Evolutionary conservation across 2,329 filamentous ascomycete genomes (phyloP), one percentile per base, ranked within the genome.

Genomic region (Colletotrichum sp.): DNA sequence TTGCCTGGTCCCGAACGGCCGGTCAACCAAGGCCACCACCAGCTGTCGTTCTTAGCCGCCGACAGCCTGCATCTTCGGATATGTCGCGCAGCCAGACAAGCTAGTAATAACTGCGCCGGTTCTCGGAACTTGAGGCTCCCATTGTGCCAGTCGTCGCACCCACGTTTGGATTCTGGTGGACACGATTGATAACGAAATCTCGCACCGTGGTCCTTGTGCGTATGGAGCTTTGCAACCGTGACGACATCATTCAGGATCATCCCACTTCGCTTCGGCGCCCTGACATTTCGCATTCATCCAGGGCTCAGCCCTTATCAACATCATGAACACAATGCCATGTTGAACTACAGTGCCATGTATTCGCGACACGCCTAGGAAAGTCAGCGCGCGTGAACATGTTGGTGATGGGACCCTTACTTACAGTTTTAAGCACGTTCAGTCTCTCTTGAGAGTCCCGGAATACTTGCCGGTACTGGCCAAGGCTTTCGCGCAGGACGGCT

Each of bases 401-500:
- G 58, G 67, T 21, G 28, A 66, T 43, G 58, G 66, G 58, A 43
- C 56, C 66, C 58, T 66, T 52, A 88, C 91, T 83, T 86, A 93
- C 92, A 75, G 87, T 84, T 83, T 91, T 92, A 79, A 94, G 86
- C 43, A 92, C 88, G 83, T 92, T 90, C 72, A 98, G 91, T 82
- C 95, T 93, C 82, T 94, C 92, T 80, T 93, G 91, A 2, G 95
- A 96, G 81, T 96, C 94, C 79, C 94, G 88, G 85, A 96, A 99
- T 16, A 98, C 95, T 69, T 93, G 92, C 66, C 93, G 92, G 83
- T 98, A 99, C 87, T 97, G 95, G 76, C 93, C 91, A 71, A 99
- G 88, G 82, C 94, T 98, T 83, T 98, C 93, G 70, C 93, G 89
- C 56, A 99, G 90, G 62, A 99, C 95, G 24, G 91, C 90, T 70